Base-by-base conservation (phyloP, 163 green algal genomes). In the Scenedesmus sp. region DNA sequence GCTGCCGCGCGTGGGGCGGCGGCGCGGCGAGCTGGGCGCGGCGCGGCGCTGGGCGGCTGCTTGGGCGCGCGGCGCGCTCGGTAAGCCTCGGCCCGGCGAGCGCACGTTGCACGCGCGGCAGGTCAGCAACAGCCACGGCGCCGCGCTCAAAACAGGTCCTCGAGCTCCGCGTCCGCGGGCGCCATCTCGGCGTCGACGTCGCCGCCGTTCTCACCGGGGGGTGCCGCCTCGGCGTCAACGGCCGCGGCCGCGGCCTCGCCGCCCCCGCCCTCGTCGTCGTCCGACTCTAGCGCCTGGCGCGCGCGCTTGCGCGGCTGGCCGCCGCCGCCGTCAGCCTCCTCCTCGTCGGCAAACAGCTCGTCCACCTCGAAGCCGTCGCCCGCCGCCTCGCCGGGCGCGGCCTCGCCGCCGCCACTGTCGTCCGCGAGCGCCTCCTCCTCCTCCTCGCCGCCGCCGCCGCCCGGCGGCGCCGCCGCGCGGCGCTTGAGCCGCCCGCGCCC, bases 301-400 rank as follows among this genome's bases (percentile, higher is more conserved):
- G 50, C 33, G 13, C 69, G 69, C 69, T 77, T 77, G 36, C 69
- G 69, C 39, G 31, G 67, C 36, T 36, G 62, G 28, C 6, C 51
- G 20, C 22, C 51, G n/a, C 51, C 51, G n/a, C n/a, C 51, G 51
- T 11, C 51, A 47, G 39, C 39, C 7, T 31, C 54, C 4, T 77
- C 69, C 29, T 70, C 63, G 39, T 70, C 70, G 20, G 45, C 70
- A 78, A 78, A 78, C 26, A 78, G 70, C 44, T 5, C 29, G 9
- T 70, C 70, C 26, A 70, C 56, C 5, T 51, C 70, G 54, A 70
- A 67, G 70, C 47, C 70, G 24, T 34, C 57, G 28, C 45, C 56
- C 1, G 17, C 26, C 1, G 34, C 36, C 31, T 36, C 42, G 20
- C 17, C 70, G 47, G n/a, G 45, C n/a, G n/a, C 47, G 20, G 13